phyloP scores from a whole-genome alignment of 2,329 filamentous ascomycete genomes.

The Oidium heveae region DNA sequence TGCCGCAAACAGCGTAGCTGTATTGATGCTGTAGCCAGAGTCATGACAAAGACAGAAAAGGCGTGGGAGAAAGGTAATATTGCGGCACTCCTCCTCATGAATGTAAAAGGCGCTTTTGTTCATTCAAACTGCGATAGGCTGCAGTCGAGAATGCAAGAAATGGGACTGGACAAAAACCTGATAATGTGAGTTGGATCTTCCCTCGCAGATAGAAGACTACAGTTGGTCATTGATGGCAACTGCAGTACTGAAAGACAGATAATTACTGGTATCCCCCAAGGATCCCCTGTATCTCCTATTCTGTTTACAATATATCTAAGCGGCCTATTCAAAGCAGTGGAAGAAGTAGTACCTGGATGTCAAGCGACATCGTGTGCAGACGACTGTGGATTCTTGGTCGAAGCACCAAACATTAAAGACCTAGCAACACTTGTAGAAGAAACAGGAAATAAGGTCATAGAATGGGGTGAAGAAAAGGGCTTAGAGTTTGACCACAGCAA shows the following conservation, averaged over 20 bases:
- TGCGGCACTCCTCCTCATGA: background rate
- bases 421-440: background rate
- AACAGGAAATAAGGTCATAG: background rate
- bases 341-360: background rate
- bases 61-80: background rate
- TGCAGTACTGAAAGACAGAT: background rate
- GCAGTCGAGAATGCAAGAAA: background rate
- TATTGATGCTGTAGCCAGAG: background rate
- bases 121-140: background rate
- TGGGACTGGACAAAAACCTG: background rate
- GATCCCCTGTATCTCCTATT: background rate
- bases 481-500: background rate
- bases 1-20: background rate
- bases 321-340: background rate
- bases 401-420: background rate
- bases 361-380: background rate
- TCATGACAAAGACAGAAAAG: background rate
- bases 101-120: background rate
- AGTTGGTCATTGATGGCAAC: background rate
- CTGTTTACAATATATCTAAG: background rate
- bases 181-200: background rate
- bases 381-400: background rate
- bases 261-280: background rate
- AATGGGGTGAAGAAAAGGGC: background rate
- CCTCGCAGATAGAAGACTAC: background rate